A percentile compares a stretch with the other conserved stretches of the same genome.
phyloP scores from a whole-genome alignment of 2,329 filamentous ascomycete species.

The Calonectria multiphialidica region DNA sequence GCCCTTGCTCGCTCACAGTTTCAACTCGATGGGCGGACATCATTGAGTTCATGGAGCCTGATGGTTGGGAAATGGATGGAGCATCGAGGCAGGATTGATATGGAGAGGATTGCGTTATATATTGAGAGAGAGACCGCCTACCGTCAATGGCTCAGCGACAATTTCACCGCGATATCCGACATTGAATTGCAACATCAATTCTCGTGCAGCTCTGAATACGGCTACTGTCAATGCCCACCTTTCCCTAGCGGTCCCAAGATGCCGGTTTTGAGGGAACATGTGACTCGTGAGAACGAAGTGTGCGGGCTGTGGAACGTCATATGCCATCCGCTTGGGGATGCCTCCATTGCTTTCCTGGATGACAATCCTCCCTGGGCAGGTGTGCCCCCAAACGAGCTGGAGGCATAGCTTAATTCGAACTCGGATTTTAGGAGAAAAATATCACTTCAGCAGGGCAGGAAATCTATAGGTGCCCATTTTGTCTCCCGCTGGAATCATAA shows the following conservation, averaged over 20 bases:
- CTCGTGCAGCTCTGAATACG: background rate
- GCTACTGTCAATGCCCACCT: background rate
- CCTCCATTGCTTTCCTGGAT: background rate
- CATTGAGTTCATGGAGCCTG: background rate
- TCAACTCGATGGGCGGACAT: background rate
- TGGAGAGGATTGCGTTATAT: background rate
- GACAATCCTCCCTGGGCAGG: background rate
- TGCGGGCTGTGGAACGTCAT: background rate
- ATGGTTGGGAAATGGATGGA: background rate
- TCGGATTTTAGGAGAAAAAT: constrained; percentile 1
- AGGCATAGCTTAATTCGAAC: background rate
- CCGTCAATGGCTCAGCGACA: background rate
- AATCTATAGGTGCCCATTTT: too few relatives aligned
- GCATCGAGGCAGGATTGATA: background rate
- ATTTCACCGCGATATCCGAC: background rate
- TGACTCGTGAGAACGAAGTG: background rate
- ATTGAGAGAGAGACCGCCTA: background rate
- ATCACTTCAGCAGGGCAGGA: too few relatives aligned
- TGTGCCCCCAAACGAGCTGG: background rate
- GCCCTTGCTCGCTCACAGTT: background rate
- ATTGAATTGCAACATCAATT: background rate
- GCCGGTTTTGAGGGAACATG: background rate
- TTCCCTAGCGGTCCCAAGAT: background rate
- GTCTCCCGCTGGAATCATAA: too few relatives aligned
- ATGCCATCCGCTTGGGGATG: background rate